Conservation (phyloP, 345 rosid species). For the Heritiera fomes region DNA sequence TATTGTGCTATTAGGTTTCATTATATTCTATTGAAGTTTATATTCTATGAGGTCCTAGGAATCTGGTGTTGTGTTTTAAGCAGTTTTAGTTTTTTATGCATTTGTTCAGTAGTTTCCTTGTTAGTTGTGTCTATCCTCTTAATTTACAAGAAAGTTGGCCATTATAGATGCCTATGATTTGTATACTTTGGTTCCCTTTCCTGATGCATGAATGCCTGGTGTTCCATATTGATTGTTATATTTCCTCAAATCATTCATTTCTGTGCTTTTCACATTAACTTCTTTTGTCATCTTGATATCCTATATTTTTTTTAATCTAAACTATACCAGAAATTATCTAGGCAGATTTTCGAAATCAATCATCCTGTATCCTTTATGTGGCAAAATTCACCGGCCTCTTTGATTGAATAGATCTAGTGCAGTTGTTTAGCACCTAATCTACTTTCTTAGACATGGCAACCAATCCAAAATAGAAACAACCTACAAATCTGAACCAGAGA, state of each 20-base stretch:
- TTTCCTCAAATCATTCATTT: background rate
- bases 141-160: background rate
- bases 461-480: background rate
- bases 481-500: too few species aligned
- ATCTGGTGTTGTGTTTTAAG: background rate
- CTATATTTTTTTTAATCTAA: background rate
- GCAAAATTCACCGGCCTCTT: background rate
- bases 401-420: slow-evolving; percentile 1
- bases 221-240: background rate
- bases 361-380: background rate
- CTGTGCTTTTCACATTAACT: background rate
- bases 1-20: background rate
- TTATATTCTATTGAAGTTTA: too few species aligned
- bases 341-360: background rate
- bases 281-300: background rate
- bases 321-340: background rate
- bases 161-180: background rate
- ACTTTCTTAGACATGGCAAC: background rate
- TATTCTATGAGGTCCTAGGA: background rate
- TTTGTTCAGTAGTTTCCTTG: background rate
- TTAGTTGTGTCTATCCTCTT: background rate
- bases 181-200: background rate
- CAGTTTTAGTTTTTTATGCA: background rate
- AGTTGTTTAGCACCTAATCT: background rate
- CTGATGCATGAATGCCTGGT: background rate